Percentiles rank a stretch among this genome's conserved stretches.
phyloP scores from a whole-genome alignment of 73 alveolate species.

The Uronychia setigera region DNA sequence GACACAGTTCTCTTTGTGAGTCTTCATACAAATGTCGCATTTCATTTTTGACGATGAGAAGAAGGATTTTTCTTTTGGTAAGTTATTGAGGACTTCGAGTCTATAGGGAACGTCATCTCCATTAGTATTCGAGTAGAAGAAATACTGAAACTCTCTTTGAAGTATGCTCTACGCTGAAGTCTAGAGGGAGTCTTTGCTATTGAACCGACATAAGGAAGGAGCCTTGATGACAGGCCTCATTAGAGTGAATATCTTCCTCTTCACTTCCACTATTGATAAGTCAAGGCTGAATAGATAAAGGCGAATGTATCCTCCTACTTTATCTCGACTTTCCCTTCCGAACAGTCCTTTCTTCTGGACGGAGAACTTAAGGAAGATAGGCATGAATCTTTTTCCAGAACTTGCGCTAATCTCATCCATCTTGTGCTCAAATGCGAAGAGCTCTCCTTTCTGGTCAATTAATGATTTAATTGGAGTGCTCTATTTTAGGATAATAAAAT shows the following conservation, averaged over 20 bases:
- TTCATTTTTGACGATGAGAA: background rate
- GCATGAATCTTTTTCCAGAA: background rate
- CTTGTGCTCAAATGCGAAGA: constrained; percentile 23
- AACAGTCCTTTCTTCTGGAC: background rate
- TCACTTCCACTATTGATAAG: background rate
- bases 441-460: constrained; percentile 5
- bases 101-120: constrained; percentile 9
- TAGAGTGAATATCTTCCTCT: background rate
- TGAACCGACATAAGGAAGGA: background rate
- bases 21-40: constrained; percentile 39
- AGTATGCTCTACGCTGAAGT: background rate
- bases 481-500: background rate
- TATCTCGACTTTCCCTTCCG: background rate
- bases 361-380: background rate
- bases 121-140: constrained; percentile 7
- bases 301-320: background rate
- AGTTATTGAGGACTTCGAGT: constrained; percentile 18
- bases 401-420: background rate
- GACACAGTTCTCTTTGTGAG: constrained; percentile 28
- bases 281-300: background rate
- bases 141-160: constrained; percentile 22
- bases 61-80: constrained; percentile 14
- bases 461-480: background rate
- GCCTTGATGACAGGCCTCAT: background rate
- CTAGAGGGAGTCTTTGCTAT: background rate